Conservation (phyloP, 1,139 yeast species). For the Casaregolazyma lundiana region DNA sequence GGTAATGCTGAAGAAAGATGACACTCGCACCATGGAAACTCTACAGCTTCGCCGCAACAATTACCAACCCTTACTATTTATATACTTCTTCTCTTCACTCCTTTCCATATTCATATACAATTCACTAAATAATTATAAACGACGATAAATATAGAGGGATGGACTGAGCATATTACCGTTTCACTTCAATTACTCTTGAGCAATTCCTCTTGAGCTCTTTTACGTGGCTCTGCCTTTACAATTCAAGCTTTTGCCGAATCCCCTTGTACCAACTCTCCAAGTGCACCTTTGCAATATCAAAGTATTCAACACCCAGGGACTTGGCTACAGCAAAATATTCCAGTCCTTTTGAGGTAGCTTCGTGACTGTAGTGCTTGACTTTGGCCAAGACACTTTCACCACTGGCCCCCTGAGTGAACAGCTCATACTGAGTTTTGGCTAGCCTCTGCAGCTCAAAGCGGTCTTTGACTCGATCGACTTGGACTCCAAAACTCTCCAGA, state of each 20-base stretch:
- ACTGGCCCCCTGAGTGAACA: slow-evolving; percentile 28
- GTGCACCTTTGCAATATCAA: neutral
- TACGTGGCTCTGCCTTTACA: no score
- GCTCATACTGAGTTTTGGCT: slow-evolving; percentile 45
- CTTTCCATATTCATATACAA: no score
- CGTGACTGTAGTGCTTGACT: slow-evolving; percentile 5
- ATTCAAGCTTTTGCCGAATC: neutral
- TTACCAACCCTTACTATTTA: no score
- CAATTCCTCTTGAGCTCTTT: no score
- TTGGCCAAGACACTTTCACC: slow-evolving; percentile 4
- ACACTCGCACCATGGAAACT: no score
- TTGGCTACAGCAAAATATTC: neutral
- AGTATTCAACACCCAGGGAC: neutral
- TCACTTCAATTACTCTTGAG: no score
- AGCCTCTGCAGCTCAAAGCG: slow-evolving; percentile 44
- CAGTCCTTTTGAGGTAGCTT: slow-evolving; percentile 2
- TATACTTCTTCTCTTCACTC: no score
- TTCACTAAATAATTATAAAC: neutral
- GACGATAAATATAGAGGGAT: neutral
- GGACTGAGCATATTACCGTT: no score
- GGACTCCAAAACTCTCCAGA: slow-evolving; percentile 49
- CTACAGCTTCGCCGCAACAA: no score
- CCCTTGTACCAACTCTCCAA: neutral
- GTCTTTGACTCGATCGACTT: slow-evolving; percentile 31
- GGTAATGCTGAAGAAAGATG: no score